Evolutionary conservation across 208 protist genomes (phyloP).

Genomic region (Crithidia sp.): DNA sequence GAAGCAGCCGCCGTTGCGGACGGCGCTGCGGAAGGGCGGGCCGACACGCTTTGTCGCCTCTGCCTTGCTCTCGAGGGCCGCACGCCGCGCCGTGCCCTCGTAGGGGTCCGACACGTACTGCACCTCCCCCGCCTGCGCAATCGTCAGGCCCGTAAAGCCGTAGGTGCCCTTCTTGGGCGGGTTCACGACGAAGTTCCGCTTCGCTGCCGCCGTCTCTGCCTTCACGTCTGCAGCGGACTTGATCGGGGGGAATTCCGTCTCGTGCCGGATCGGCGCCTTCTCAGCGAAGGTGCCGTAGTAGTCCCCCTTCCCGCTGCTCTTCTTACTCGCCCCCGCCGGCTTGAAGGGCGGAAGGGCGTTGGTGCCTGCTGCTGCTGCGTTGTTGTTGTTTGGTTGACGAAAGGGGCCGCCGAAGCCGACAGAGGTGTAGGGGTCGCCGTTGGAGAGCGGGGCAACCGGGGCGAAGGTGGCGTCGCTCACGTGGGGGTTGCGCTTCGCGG

Average conservation of each 20-base stretch:
- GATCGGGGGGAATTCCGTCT: conserved; percentile 80
- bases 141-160: conserved; percentile 84
- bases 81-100: conserved; percentile 41
- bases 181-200: conserved; percentile 82
- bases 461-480: conserved; percentile 74
- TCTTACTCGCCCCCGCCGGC: conserved; percentile 60
- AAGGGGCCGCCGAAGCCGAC: conserved; percentile 55
- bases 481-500: conserved; percentile 75
- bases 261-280: conserved; percentile 67
- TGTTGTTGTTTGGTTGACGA: conserved; percentile 25
- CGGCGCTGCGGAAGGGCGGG: conserved; percentile 67
- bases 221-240: conserved; percentile 31
- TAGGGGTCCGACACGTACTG: conserved; percentile 86
- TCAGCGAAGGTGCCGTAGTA: conserved; percentile 93
- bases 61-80: conserved; percentile 44
- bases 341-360: conserved; percentile 55
- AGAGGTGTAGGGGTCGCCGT: conserved; percentile 73
- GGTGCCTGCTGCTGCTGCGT: neutral
- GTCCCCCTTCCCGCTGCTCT: conserved; percentile 83
- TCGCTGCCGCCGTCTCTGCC: conserved; percentile 32
- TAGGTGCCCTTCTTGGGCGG: conserved; percentile 91
- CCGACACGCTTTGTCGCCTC: conserved; percentile 27
- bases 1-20: conserved; percentile 72
- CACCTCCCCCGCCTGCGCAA: conserved; percentile 76
- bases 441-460: conserved; percentile 74